phyloP scores from a whole-genome alignment of 768 basidiomycete genomes.

The Guyanaporus albipodus region DNA sequence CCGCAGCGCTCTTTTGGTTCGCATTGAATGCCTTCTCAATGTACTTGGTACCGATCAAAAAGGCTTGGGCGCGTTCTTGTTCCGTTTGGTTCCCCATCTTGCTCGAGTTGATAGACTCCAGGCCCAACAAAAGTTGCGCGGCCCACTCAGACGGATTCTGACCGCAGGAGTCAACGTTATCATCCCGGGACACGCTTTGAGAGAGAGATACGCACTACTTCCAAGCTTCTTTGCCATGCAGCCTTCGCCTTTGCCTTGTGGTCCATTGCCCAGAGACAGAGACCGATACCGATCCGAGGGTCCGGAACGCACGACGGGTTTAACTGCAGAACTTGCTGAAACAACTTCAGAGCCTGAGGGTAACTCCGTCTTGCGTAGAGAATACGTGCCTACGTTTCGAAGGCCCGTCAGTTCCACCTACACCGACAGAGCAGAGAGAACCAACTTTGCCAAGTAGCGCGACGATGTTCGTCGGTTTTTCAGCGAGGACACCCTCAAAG shows the following conservation, averaged over 20 bases:
- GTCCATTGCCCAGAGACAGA: conserved; percentile 90
- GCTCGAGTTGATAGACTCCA: conserved; percentile 84
- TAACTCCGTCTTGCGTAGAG: conserved; percentile 76
- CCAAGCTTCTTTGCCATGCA: conserved; percentile 88
- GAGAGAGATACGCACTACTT: conserved; percentile 59
- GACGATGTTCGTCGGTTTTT: conserved; percentile 82
- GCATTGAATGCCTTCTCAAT: conserved; percentile 78
- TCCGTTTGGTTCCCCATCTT: conserved; percentile 65
- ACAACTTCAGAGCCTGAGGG: conserved; percentile 74
- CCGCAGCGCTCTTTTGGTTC: conserved; percentile 68
- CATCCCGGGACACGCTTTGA: not conserved
- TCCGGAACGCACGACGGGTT: conserved; percentile 83
- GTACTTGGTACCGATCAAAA: conserved; percentile 62
- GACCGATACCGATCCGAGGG: conserved; percentile 91
- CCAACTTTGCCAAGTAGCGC: conserved; percentile 82
- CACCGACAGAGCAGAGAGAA: not conserved
- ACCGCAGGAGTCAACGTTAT: not conserved
- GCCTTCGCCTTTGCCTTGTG: conserved; percentile 76
- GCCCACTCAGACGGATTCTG: conserved; percentile 80
- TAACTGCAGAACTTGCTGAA: conserved; percentile 78
- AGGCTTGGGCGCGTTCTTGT: conserved; percentile 56
- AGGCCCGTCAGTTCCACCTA: conserved; percentile 1
- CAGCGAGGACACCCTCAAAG: conserved; percentile 74
- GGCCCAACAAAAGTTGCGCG: conserved; percentile 75
- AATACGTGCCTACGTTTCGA: conserved; percentile 63